Evolutionary conservation across 2,329 filamentous ascomycete genomes (phyloP).

Genomic region (Aspergillus viridinutans): DNA sequence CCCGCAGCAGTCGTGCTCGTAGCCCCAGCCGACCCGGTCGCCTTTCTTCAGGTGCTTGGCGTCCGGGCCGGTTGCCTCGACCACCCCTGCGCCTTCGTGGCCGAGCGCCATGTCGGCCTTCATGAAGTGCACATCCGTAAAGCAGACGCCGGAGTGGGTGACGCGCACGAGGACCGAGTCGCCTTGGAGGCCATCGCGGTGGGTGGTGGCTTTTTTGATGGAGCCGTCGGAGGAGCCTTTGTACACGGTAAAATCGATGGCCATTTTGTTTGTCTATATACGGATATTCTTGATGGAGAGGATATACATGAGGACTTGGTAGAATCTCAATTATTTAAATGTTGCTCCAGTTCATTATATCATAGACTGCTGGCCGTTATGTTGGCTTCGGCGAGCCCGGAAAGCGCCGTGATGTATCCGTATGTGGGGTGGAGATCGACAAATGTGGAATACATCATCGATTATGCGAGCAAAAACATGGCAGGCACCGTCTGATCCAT

Average conservation of each 20-base stretch:
- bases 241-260: constrained; percentile 56
- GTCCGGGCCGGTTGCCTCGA: constrained; percentile 28
- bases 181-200: constrained; percentile 29
- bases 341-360: background rate
- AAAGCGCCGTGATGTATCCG: background rate
- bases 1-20: constrained; percentile 35
- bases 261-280: constrained; percentile 11
- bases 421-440: background rate
- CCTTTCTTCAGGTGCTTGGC: constrained; percentile 35
- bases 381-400: background rate
- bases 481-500: too few relatives aligned
- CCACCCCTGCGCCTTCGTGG: constrained; percentile 37
- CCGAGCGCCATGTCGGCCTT: constrained; percentile 32
- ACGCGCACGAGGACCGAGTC: constrained; percentile 57
- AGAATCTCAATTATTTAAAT: background rate
- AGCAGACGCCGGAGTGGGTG: constrained; percentile 65
- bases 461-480: background rate
- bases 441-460: background rate
- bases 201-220: constrained; percentile 49
- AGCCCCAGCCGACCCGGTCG: constrained; percentile 43
- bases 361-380: background rate
- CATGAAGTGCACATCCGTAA: constrained; percentile 49
- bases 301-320: background rate
- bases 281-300: background rate
- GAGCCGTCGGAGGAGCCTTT: constrained; percentile 58